Evolutionary conservation across 768 basidiomycete species (phyloP).

Genomic region (Bullera alba): DNA sequence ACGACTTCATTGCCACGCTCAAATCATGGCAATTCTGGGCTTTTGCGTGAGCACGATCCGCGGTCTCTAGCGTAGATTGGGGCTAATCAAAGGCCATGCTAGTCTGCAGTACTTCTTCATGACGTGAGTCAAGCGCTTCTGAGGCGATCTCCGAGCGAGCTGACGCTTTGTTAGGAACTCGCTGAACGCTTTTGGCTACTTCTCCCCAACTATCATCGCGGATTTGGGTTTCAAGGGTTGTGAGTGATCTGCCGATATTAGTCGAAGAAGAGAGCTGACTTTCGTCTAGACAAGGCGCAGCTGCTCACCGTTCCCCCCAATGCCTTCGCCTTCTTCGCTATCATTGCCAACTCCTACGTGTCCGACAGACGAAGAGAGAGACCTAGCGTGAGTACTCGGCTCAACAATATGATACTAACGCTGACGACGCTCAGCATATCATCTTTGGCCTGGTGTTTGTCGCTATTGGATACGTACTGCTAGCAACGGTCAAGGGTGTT

Average conservation of each 20-base stretch:
- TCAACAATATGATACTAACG: neutral
- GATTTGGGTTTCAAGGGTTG: slow-evolving; percentile 28
- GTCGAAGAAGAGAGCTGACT: slow-evolving; percentile 5
- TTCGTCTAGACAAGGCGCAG: slow-evolving; percentile 11
- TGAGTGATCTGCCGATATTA: slow-evolving; percentile 8
- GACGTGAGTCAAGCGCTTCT: too few relatives aligned
- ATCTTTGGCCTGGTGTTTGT: slow-evolving; percentile 26
- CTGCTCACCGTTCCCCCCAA: slow-evolving; percentile 27
- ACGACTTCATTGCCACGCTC: slow-evolving; percentile 15
- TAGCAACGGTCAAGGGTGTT: slow-evolving; percentile 24
- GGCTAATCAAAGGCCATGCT: neutral
- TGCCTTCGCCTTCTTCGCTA: slow-evolving; percentile 25
- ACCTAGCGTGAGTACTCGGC: neutral
- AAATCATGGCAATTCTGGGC: slow-evolving; percentile 14
- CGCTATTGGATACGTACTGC: slow-evolving; percentile 30
- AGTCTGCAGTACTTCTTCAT: neutral
- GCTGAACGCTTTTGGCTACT: slow-evolving; percentile 19
- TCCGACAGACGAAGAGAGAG: slow-evolving; percentile 29
- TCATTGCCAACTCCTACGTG: slow-evolving; percentile 34
- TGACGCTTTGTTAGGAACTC: slow-evolving; percentile 2
- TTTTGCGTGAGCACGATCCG: slow-evolving; percentile 13
- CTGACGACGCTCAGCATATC: slow-evolving; percentile 25
- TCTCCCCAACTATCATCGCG: slow-evolving; percentile 19
- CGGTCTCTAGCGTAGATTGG: neutral
- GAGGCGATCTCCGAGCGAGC: too few relatives aligned